A percentile compares a stretch with the other conserved stretches of the same genome.
Evolutionary conservation across 2,329 filamentous ascomycete species (phyloP).

Genomic region (Fusarium transvaalense): DNA sequence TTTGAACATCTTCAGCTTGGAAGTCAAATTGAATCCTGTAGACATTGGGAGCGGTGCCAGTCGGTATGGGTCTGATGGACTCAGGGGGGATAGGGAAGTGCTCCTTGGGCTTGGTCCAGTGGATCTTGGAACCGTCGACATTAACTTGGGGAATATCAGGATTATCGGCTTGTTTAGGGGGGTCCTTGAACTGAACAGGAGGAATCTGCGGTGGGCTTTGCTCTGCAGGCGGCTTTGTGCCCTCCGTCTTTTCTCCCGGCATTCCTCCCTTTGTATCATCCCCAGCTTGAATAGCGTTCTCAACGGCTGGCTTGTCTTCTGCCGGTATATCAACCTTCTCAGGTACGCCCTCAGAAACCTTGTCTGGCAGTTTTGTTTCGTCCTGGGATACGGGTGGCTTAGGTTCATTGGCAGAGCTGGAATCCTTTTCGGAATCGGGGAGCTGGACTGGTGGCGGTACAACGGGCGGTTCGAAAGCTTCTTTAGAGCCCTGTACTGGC

Average conservation of each 20-base stretch:
- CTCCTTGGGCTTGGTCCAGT: constrained; percentile 82
- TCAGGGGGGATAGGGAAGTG: constrained; percentile 80
- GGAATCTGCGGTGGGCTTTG: constrained; percentile 35
- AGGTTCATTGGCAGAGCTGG: constrained; percentile 19
- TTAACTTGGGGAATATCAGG: constrained; percentile 31
- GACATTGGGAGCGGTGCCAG: constrained; percentile 75
- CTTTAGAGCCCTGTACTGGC: constrained; percentile 27
- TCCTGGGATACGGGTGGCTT: constrained; percentile 26
- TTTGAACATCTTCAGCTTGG: constrained; percentile 70
- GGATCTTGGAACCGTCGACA: constrained; percentile 55
- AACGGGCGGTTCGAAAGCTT: constrained; percentile 36
- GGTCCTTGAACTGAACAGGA: constrained; percentile 48
- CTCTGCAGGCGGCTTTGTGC: constrained; percentile 16
- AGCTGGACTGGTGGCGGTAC: constrained; percentile 34
- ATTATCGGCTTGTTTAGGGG: constrained; percentile 41
- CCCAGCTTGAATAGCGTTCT: constrained; percentile 12
- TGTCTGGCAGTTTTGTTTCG: constrained; percentile 9
- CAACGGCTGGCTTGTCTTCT: constrained; percentile 23
- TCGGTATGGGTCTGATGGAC: constrained; percentile 81
- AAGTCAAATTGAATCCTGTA: constrained; percentile 84
- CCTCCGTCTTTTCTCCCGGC: constrained; percentile 12
- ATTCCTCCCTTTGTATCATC: constrained; percentile 11
- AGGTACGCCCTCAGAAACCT: background rate
- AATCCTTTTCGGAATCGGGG: constrained; percentile 28
- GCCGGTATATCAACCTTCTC: constrained; percentile 10